Evolutionary conservation across 2,329 filamentous ascomycete genomes (phyloP), one percentile per base, ranked within the genome.

Genomic region (Fusarium succisae): DNA sequence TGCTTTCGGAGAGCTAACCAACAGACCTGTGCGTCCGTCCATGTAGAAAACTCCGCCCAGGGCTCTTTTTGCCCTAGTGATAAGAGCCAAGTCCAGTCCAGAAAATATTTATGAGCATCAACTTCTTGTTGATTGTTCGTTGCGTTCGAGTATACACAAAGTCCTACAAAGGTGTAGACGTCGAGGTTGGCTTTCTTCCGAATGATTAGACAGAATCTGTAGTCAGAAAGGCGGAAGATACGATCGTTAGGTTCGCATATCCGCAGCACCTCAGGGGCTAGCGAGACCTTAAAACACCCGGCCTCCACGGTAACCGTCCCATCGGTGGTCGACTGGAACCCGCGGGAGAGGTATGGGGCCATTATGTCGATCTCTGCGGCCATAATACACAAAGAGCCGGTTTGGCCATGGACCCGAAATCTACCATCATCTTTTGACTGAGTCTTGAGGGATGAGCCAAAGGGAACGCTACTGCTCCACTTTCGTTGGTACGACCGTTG

Each of bases 41-140:
- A 62, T 1, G n/a, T 18, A 6, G 12, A 2, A 9, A 62, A 10
- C 6, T 26, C 8, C 1, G 13, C 26, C 61, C 61, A 44, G 6
- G 3, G 0, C 24, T 24, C 5, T 22, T 15, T 8, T 9, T 6
- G 6, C 4, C 17, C 6, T 2, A 30, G 3, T 0, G 47, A 14
- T 0, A 62, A 12, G 13, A 64, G 56, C 61, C 61, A 64, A 1
- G 22, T 17, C 61, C 61, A 62, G n/a, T 62, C 61, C 8, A n/a
- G 38, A 2, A 62, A 6, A 9, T 64, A 38, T 18, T 14, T 62
- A 0, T 44, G 30, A 0, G 17, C 13, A 30, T 62, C 44, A 0
- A 51, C 1, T 2, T 22, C 3, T 1, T 0, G 13, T 22, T 28
- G 1, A 6, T 6, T 2, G 7, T 24, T 13, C 3, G 0, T 0